Evolutionary conservation across 2,329 filamentous ascomycete genomes (phyloP), one percentile per base, ranked within the genome.

Genomic region (Orbilia javanica): DNA sequence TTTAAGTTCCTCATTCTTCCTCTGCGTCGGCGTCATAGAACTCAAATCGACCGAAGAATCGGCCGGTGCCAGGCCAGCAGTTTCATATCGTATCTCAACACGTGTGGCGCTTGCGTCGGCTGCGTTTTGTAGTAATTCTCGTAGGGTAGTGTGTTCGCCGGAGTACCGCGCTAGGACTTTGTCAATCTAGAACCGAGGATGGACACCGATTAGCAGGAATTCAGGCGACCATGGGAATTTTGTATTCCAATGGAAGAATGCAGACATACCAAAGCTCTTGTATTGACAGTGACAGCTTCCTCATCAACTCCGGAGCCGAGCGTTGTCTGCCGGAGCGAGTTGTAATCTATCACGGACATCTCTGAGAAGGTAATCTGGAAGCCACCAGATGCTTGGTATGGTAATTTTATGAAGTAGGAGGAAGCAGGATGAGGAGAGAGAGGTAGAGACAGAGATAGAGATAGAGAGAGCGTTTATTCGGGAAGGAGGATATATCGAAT

Each of bases 61-160:
- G 15, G 50, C n/a, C n/a, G 74, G 70, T 31, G 74, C 46, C 25
- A 74, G 65, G 20, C 76, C 66, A 22, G 52, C 73, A n/a, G 80
- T 80, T 84, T 99, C 95, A 87, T 96, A 97, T 82, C 92, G 94
- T 83, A 99, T 93, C 53, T 90, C 92, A 81, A 98, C 95, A 70
- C 90, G 94, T 15, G 91, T 92, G 57, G 96, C 96, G 83, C 94
- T 93, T 22, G 96, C 96, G 86, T 99, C 96, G 80, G 96, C 95
- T n/a, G 96, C 96, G 83, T 99, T 99, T 83, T 99, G 96, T 52
- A 99, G 94, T 79, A 99, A 90, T 84, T 99, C 96, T 86, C 96
- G 90, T 18, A 99, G 86, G 7, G 89, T 92, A 4, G 90, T 94
- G 91, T 95, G 97, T 86, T 99, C 96, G 82, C 96, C 95, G 1